Base-by-base conservation (phyloP, 2,329 filamentous ascomycete genomes). In the Aspergillus floridensis region DNA sequence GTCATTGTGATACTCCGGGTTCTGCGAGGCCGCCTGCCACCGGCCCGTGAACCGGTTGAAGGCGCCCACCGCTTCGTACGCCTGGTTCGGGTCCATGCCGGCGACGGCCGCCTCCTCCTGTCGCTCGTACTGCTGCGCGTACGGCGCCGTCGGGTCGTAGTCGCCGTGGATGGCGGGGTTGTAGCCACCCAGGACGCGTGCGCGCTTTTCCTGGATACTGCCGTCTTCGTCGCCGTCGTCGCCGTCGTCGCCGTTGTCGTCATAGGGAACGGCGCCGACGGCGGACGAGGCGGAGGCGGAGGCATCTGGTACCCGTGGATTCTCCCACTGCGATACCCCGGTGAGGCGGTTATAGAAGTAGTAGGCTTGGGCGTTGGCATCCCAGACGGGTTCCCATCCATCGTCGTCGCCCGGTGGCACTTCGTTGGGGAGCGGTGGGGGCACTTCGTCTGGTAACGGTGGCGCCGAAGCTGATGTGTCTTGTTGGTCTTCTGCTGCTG, bases 71-170 rank as follows among this genome's bases (percentile, higher is more conserved):
- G 88, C 84, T 6, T 81, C 81, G 72, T 93, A 93, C 4, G 84
- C 77, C 14, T 77, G 69, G 22, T 79, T 69, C 8, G 79, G 73
- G 64, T 84, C 79, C 58, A 66, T 59, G 5, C 32, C 32, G 22
- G 67, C 64, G 14, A 72, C 67, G 12, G 69, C 70, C 11, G 72
- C 68, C 10, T 74, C 73, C 51, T 69, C 66, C 50, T 76, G 49
- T 48, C 50, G 70, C 61, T 79, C 75, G 49, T 82, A 73, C 49
- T 81, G 79, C 71, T 90, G 84, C 11, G 95, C 93, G 74, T 99
- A 99, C 80, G 92, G 90, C n/a, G 95, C 93, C 61, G 88, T 95
- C 4, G 93, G 92, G 70, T 99, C 95, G 80, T 97, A 99, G 78
- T 93, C 90, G 67, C 95, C 95, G 74, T 99, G 95, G 49, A 99